Percentiles rank a stretch among this genome's conserved stretches.
These are phyloP conservation scores for Kodamaea hsintzibuensis DNA, from an alignment of 805 yeast genomes.

Conservation along the genomic window DNA sequence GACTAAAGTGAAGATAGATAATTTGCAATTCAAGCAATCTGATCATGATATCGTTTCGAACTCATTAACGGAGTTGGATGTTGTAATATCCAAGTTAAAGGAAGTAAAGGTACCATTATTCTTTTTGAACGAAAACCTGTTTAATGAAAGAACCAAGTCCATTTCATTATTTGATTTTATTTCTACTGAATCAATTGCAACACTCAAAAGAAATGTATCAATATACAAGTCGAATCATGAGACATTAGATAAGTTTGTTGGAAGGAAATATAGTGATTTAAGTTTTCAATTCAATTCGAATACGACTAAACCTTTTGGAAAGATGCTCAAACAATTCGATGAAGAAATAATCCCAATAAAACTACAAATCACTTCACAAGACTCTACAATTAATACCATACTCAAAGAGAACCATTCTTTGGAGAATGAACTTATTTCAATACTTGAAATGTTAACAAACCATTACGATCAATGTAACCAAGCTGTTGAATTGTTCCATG, in stretches of 20 bases:
- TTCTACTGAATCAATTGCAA: slow-evolving; percentile 31
- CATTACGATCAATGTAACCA: slow-evolving; percentile 79
- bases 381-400: slow-evolving; percentile 21
- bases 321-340: slow-evolving; percentile 7
- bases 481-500: slow-evolving; percentile 42
- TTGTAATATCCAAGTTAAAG: background rate
- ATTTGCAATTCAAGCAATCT: background rate
- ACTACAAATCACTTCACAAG: slow-evolving; percentile 8
- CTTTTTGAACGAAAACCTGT: background rate
- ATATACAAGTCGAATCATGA: slow-evolving; percentile 28
- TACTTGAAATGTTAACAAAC: slow-evolving; percentile 69
- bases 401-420: slow-evolving; percentile 46
- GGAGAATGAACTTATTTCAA: slow-evolving; percentile 69
- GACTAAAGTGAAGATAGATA: slow-evolving; percentile 10
- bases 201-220: slow-evolving; percentile 25
- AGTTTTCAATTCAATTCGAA: background rate
- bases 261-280: slow-evolving; percentile 11
- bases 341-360: slow-evolving; percentile 7
- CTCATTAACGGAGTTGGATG: slow-evolving; percentile 5
- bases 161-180: slow-evolving; percentile 32
- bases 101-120: slow-evolving; percentile 4
- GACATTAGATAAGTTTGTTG: slow-evolving; percentile 19
- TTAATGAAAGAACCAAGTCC: background rate
- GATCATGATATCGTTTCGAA: background rate
- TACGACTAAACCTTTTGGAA: background rate